phyloP scores from a whole-genome alignment of 2,329 filamentous ascomycete species.

The Clarireedia hainanense region DNA sequence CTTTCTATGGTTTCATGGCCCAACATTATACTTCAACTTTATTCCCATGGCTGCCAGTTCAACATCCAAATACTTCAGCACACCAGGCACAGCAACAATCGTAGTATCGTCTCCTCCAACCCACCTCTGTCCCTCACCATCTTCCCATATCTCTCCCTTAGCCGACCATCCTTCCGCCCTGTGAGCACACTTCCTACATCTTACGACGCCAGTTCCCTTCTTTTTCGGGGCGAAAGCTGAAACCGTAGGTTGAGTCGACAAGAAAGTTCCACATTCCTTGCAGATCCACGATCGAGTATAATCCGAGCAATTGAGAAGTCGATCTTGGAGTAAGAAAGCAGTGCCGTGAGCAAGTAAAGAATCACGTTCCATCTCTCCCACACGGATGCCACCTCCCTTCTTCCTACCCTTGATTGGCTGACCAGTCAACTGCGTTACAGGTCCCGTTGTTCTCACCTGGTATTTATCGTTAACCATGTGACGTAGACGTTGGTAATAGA shows the following conservation, averaged over 20 bases:
- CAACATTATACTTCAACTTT: constrained; percentile 84
- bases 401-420: constrained; percentile 97
- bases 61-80: constrained; percentile 87
- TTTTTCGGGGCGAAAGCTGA: constrained; percentile 57
- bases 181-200: constrained; percentile 69
- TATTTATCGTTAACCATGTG: constrained; percentile 99
- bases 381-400: constrained; percentile 95
- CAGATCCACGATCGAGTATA: constrained; percentile 88
- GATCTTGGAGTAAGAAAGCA: constrained; percentile 89
- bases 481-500: constrained; percentile 95
- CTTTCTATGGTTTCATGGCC: constrained; percentile 13
- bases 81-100: constrained; percentile 84
- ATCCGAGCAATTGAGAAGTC: constrained; percentile 94
- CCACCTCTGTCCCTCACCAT: constrained; percentile 77
- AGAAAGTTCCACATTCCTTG: constrained; percentile 79
- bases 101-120: constrained; percentile 87
- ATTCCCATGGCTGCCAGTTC: constrained; percentile 96
- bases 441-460: constrained; percentile 93
- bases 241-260: constrained; percentile 77
- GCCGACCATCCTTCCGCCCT: constrained; percentile 32
- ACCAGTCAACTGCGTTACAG: constrained; percentile 80
- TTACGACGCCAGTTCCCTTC: constrained; percentile 59
- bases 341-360: constrained; percentile 91
- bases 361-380: constrained; percentile 98
- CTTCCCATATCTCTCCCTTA: constrained; percentile 81